These are phyloP conservation scores for Pseudogymnoascus sp. DNA, from an alignment of 2,329 filamentous ascomycete species.

Conservation along the genomic window DNA sequence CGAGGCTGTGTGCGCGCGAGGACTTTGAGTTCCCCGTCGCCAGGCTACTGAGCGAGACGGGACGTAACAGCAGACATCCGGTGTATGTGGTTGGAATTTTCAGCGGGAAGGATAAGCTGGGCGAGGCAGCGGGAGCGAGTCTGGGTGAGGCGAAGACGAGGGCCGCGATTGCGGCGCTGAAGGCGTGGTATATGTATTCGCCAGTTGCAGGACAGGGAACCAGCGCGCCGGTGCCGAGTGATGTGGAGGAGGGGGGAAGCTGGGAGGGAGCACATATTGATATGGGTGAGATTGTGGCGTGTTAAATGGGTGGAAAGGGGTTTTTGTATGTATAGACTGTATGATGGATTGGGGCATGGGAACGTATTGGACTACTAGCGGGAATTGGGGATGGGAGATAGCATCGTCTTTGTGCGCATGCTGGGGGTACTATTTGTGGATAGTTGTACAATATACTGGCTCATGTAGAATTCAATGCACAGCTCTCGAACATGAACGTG, in stretches of 20 bases:
- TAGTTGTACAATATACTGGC: constrained; percentile 22
- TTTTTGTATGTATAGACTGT: constrained; percentile 10
- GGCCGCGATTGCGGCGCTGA: constrained; percentile 77
- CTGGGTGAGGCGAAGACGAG: constrained; percentile 69
- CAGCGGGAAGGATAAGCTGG: constrained; percentile 82
- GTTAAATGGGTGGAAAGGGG: constrained; percentile 9
- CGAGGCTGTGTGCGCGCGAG: constrained; percentile 76
- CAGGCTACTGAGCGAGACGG: constrained; percentile 82
- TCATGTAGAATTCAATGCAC: constrained; percentile 19
- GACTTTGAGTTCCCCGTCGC: constrained; percentile 83
- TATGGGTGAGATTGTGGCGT: constrained; percentile 44
- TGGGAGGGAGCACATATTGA: constrained; percentile 51
- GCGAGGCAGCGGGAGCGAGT: constrained; percentile 76
- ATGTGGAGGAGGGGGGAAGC: constrained; percentile 32
- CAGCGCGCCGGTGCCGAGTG: constrained; percentile 41
- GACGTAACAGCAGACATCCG: constrained; percentile 72
- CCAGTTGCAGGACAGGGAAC: constrained; percentile 38
- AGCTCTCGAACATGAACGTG: constrained; percentile 12
- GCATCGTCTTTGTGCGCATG: background rate
- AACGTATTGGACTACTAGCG: constrained; percentile 4
- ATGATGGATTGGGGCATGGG: constrained; percentile 9
- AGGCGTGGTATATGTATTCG: constrained; percentile 94
- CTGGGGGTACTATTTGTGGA: constrained; percentile 19
- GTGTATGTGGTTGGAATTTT: constrained; percentile 94
- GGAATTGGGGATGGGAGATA: background rate